These are phyloP conservation scores for Coprinellus micaceus DNA, from an alignment of 768 basidiomycete genomes.

Conservation along the genomic window DNA sequence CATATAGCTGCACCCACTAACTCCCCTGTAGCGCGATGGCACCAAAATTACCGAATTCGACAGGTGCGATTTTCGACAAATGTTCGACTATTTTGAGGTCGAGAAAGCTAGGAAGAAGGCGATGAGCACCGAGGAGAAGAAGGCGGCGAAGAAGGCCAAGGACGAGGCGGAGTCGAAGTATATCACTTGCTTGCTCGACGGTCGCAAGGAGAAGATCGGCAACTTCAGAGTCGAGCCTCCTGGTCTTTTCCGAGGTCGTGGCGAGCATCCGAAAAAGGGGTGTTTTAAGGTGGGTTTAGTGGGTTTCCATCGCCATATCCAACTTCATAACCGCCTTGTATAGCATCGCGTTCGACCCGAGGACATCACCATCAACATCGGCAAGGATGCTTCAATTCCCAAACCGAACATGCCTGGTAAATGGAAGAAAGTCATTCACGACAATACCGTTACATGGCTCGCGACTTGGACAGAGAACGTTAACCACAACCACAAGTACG, in stretches of 20 bases:
- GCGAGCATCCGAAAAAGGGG: conserved; percentile 97
- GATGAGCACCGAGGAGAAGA: conserved; percentile 83
- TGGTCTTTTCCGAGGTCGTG: conserved; percentile 95
- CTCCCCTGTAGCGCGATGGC: conserved; percentile 53
- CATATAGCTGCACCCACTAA: background rate
- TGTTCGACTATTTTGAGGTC: conserved; percentile 88
- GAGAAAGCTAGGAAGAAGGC: conserved; percentile 94
- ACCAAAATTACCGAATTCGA: conserved; percentile 73
- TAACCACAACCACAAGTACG: conserved; percentile 94
- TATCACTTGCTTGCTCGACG: conserved; percentile 83
- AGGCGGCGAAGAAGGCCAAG: conserved; percentile 80
- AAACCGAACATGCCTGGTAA: conserved; percentile 88
- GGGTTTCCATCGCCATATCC: background rate
- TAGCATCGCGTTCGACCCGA: conserved; percentile 89
- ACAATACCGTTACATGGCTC: conserved; percentile 97
- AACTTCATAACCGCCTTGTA: conserved; percentile 5
- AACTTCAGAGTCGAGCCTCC: conserved; percentile 99
- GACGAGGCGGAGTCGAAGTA: conserved; percentile 85
- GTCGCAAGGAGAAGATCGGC: conserved; percentile 95
- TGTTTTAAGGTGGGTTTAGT: conserved; percentile 78
- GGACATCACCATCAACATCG: conserved; percentile 95
- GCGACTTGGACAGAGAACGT: conserved; percentile 99
- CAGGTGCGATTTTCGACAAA: conserved; percentile 89
- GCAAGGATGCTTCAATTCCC: conserved; percentile 67
- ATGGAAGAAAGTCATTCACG: conserved; percentile 87